phyloP scores from a whole-genome alignment of 1,139 yeast species.

The Kodamaea arcana region DNA sequence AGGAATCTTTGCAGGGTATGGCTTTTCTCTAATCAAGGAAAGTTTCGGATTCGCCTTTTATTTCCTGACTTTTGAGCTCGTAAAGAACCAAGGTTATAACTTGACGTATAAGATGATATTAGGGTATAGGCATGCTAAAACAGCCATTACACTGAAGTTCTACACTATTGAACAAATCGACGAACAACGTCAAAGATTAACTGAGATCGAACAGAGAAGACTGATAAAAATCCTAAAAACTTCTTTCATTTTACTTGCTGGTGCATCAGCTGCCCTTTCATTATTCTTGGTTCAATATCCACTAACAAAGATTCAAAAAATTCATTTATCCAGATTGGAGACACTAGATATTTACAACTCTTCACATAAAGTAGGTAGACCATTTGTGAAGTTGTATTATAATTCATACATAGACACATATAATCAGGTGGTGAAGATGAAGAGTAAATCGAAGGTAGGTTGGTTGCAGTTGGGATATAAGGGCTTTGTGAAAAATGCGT shows the following conservation, averaged over 20 bases:
- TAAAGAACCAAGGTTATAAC: constrained; percentile 63
- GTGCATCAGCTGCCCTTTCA: constrained; percentile 80
- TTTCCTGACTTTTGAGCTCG: constrained; percentile 79
- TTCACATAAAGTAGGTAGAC: constrained; percentile 24
- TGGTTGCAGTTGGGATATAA: constrained; percentile 71
- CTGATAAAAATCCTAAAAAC: constrained; percentile 58
- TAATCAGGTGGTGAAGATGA: constrained; percentile 52
- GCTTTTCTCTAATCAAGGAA: constrained; percentile 73
- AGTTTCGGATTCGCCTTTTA: constrained; percentile 83
- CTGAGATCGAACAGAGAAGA: constrained; percentile 36
- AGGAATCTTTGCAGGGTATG: constrained; percentile 89
- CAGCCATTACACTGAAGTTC: constrained; percentile 7
- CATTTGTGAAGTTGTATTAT: constrained; percentile 52
- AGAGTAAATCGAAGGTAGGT: constrained; percentile 48
- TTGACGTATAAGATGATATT: constrained; percentile 58
- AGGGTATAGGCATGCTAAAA: constrained; percentile 37
- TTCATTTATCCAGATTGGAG: constrained; percentile 76
- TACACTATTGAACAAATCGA: too few relatives aligned
- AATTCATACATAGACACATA: constrained; percentile 73
- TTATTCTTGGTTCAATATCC: constrained; percentile 82
- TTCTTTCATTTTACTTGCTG: constrained; percentile 75
- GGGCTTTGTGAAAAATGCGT: constrained; percentile 70
- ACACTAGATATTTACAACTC: constrained; percentile 67
- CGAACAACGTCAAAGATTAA: constrained; percentile 6
- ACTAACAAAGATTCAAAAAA: constrained; percentile 68